Evolutionary conservation across 1,139 yeast genomes (phyloP).

Genomic region (Nakaseomyces uthaithaninus): DNA sequence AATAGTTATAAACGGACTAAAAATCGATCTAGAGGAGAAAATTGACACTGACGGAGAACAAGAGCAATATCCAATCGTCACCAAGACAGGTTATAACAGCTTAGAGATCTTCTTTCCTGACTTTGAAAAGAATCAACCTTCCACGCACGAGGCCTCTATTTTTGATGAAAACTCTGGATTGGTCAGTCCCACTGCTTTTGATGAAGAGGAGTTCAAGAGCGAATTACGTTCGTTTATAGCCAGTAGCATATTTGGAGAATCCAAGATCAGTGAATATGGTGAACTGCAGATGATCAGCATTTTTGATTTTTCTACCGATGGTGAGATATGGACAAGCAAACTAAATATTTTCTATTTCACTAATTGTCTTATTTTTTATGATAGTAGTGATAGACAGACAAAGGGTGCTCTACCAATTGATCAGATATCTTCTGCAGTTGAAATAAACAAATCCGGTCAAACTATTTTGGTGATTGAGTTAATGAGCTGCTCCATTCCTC

Average conservation of each 20-base stretch:
- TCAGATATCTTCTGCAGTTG: slow-evolving; percentile 16
- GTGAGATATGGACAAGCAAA: slow-evolving; percentile 22
- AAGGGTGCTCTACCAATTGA: slow-evolving; percentile 22
- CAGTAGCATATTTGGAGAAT: not conserved
- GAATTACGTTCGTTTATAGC: not conserved
- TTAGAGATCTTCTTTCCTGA: not conserved
- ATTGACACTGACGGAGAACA: not conserved
- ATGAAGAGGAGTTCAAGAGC: not conserved
- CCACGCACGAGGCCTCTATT: not conserved
- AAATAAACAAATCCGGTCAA: slow-evolving; percentile 13
- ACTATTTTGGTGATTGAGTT: slow-evolving; percentile 20
- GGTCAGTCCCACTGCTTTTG: not conserved
- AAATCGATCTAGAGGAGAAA: slow-evolving; percentile 5
- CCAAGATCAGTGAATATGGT: slow-evolving; percentile 9
- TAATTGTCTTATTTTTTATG: slow-evolving; percentile 18
- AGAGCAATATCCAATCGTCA: not conserved
- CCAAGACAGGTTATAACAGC: not conserved
- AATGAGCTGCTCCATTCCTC: slow-evolving; percentile 28
- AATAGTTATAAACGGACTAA: not conserved
- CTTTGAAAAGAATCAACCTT: not conserved
- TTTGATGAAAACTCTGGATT: not conserved
- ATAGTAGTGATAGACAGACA: slow-evolving; percentile 14
- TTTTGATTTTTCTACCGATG: slow-evolving; percentile 22
- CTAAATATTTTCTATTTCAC: slow-evolving; percentile 15
- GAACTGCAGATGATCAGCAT: slow-evolving; percentile 14